These are phyloP conservation scores for Thielaviopsis euricoi DNA, from an alignment of 2,329 filamentous ascomycete species.

Conservation along the genomic window DNA sequence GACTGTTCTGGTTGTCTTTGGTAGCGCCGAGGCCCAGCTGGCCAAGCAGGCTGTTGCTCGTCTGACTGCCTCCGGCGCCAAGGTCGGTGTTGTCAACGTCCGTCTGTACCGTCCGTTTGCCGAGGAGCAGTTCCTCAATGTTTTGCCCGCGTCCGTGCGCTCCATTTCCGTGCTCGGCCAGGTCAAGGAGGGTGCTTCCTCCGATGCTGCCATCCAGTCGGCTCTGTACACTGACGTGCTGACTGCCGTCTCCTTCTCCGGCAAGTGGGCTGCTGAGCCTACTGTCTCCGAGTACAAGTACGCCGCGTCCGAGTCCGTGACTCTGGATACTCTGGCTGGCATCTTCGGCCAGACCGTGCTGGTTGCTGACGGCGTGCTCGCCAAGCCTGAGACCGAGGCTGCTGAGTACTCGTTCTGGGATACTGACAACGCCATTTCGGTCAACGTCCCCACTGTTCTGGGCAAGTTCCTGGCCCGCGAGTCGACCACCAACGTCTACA, in stretches of 20 bases:
- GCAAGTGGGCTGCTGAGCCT: slow-evolving; percentile 44
- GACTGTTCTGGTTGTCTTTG: slow-evolving; percentile 78
- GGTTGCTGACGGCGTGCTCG: slow-evolving; percentile 34
- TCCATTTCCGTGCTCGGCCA: slow-evolving; percentile 79
- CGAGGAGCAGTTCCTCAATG: slow-evolving; percentile 80
- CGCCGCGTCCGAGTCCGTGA: slow-evolving; percentile 45
- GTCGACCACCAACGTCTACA: slow-evolving; percentile 44
- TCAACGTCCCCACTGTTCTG: slow-evolving; percentile 44
- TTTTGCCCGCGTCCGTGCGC: slow-evolving; percentile 57
- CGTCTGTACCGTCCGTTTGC: slow-evolving; percentile 90
- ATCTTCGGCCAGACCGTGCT: slow-evolving; percentile 32
- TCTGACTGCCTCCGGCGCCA: slow-evolving; percentile 55
- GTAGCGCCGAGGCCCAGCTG: slow-evolving; percentile 77
- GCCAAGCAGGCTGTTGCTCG: slow-evolving; percentile 63
- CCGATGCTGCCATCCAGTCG: slow-evolving; percentile 65
- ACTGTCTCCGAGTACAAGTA: slow-evolving; percentile 79
- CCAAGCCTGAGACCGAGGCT: slow-evolving; percentile 23
- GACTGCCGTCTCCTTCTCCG: slow-evolving; percentile 65
- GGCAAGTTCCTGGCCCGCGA: slow-evolving; percentile 52
- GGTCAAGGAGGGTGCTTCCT: slow-evolving; percentile 55
- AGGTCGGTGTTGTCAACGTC: slow-evolving; percentile 78
- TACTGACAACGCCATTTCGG: slow-evolving; percentile 54
- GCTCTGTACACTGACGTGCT: slow-evolving; percentile 82
- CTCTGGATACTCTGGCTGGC: slow-evolving; percentile 35
- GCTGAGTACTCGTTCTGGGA: slow-evolving; percentile 88